A percentile compares a stretch with the other conserved stretches of the same genome.
Conservation (phyloP, 2,329 filamentous ascomycete genomes). For the Cladosporium oxysporum region DNA sequence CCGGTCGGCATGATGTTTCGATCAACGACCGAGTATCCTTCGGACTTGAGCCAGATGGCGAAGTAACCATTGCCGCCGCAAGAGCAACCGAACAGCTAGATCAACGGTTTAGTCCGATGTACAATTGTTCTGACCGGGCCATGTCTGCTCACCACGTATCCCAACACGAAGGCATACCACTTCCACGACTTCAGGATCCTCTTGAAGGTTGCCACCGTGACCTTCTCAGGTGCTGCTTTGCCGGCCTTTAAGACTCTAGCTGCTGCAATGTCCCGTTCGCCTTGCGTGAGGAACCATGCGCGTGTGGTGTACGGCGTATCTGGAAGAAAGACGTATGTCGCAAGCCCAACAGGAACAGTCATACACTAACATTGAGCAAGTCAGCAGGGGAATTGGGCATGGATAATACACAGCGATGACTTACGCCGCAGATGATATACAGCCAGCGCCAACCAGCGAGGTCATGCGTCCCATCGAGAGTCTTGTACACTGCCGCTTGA, state of each 20-base stretch:
- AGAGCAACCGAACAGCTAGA: neutral
- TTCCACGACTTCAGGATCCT: neutral
- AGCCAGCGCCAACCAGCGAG: conserved; percentile 56
- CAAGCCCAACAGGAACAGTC: conserved; percentile 53
- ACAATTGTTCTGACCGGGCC: too few species aligned
- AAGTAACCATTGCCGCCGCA: conserved; percentile 41
- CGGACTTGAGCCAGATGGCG: conserved; percentile 47
- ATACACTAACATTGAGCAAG: conserved; percentile 35
- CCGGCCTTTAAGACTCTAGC: neutral
- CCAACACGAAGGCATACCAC: conserved; percentile 1
- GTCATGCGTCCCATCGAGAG: conserved; percentile 34
- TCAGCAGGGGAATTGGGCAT: neutral
- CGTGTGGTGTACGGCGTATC: conserved; percentile 54
- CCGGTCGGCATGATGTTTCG: conserved; percentile 58
- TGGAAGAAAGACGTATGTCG: conserved; percentile 52
- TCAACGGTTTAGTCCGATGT: neutral
- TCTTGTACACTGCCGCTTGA: conserved; percentile 53
- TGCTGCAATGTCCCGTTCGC: neutral
- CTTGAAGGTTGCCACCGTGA: conserved; percentile 1
- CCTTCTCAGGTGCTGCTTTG: conserved; percentile 6
- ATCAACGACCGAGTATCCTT: conserved; percentile 51
- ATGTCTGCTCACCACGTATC: neutral
- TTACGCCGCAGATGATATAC: conserved; percentile 54
- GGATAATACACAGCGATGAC: neutral
- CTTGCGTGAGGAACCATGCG: conserved; percentile 45